phyloP scores from a whole-genome alignment of 495 filamentous ascomycete species.

The Terfezia boudieri region DNA sequence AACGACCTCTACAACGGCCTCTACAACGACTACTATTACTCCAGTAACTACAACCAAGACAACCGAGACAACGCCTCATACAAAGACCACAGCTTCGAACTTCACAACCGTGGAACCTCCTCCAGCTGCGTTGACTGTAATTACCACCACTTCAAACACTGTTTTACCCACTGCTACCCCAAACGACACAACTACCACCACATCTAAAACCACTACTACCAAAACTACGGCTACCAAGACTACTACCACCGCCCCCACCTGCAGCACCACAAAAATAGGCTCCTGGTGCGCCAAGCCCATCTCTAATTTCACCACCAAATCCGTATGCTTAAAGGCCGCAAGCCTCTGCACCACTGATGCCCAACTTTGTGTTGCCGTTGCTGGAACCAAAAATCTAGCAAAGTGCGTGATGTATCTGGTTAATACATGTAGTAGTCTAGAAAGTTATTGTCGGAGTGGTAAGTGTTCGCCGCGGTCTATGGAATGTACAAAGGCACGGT shows the following conservation, averaged over 20 bases:
- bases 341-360: background rate
- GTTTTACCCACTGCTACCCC: too few relatives aligned
- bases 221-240: background rate
- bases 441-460: too few relatives aligned
- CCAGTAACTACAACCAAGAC: background rate
- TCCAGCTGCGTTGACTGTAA: background rate
- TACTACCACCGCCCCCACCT: background rate
- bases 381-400: too few relatives aligned
- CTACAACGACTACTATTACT: background rate
- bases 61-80: background rate
- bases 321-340: background rate
- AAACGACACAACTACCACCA: background rate
- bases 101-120: background rate
- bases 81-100: background rate
- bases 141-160: background rate
- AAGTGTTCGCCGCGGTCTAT: too few relatives aligned
- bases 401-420: too few relatives aligned
- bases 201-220: background rate
- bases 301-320: background rate
- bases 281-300: slow-evolving; percentile 4
- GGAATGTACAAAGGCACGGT: too few relatives aligned
- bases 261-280: background rate
- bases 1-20: background rate
- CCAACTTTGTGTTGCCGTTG: background rate
- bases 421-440: too few relatives aligned